A percentile compares a stretch with the other conserved stretches of the same genome.
phyloP scores from a whole-genome alignment of 2,329 filamentous ascomycete species.

The Microdochium bolleyi region DNA sequence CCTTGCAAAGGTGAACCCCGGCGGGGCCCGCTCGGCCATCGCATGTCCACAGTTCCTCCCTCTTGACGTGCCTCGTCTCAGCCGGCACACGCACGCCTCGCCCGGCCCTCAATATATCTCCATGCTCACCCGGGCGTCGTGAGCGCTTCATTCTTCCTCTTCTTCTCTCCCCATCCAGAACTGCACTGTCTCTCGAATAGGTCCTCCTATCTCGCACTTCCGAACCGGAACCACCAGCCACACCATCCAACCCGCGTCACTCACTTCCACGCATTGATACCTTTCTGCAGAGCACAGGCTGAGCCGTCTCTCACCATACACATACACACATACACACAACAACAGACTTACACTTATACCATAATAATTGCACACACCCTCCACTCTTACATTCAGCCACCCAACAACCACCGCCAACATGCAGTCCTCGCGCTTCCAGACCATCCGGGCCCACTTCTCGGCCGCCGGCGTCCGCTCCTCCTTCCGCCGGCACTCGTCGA shows the following conservation, averaged over 20 bases:
- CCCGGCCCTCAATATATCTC: neutral
- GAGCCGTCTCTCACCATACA: constrained; percentile 6
- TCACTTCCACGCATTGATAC: neutral
- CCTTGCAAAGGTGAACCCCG: too few species aligned
- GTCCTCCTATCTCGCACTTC: neutral
- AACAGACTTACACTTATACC: neutral
- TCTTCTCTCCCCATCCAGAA: neutral
- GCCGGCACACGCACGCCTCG: too few species aligned
- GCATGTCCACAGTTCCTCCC: too few species aligned
- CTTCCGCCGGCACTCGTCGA: constrained; percentile 42
- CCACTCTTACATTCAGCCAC: constrained; percentile 1
- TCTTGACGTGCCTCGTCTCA: too few species aligned
- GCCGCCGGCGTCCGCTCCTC: constrained; percentile 40
- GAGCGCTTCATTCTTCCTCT: neutral
- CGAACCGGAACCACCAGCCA: neutral
- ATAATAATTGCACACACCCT: constrained; percentile 2
- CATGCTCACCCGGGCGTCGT: neutral
- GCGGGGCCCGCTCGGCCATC: too few species aligned
- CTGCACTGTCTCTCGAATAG: neutral
- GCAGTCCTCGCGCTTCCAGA: constrained; percentile 40
- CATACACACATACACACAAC: too few species aligned
- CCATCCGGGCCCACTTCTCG: constrained; percentile 42
- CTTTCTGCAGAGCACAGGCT: constrained; percentile 3
- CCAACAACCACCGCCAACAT: constrained; percentile 23
- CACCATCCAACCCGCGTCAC: neutral